Conservation (phyloP, 108 stramenopile species). For the Nitzschia putrida region DNA sequence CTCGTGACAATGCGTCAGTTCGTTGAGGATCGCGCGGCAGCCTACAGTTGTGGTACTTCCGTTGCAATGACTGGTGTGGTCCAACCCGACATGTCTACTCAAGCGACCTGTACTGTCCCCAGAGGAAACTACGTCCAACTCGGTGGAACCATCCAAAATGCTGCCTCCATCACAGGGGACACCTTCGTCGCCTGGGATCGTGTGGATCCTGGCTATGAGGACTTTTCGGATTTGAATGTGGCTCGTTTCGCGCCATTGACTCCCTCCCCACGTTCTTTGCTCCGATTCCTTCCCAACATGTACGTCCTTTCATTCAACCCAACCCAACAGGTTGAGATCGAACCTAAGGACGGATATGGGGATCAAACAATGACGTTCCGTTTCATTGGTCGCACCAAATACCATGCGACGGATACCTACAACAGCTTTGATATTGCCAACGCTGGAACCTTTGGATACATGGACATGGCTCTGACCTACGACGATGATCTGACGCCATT, state of each 20-base stretch:
- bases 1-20: background rate
- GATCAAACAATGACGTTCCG: conserved; percentile 8
- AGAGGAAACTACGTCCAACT: no score
- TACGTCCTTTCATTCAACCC: background rate
- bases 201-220: background rate
- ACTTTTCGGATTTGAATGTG: background rate
- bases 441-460: conserved; percentile 4
- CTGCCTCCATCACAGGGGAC: no score
- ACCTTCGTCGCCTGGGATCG: no score
- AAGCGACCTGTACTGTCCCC: no score
- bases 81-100: no score
- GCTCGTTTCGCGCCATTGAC: conserved; percentile 2
- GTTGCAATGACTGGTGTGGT: no score
- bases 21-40: background rate
- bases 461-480: background rate
- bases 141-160: no score
- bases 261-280: background rate
- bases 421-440: background rate
- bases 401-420: background rate
- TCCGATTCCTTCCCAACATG: conserved; percentile 4
- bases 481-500: background rate
- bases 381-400: conserved; percentile 1
- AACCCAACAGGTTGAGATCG: background rate
- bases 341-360: background rate
- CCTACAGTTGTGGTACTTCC: no score